Percentiles rank a stretch among this genome's conserved stretches.
phyloP scores from a whole-genome alignment of 2,329 filamentous ascomycete species.

The Trichoderma sp. region DNA sequence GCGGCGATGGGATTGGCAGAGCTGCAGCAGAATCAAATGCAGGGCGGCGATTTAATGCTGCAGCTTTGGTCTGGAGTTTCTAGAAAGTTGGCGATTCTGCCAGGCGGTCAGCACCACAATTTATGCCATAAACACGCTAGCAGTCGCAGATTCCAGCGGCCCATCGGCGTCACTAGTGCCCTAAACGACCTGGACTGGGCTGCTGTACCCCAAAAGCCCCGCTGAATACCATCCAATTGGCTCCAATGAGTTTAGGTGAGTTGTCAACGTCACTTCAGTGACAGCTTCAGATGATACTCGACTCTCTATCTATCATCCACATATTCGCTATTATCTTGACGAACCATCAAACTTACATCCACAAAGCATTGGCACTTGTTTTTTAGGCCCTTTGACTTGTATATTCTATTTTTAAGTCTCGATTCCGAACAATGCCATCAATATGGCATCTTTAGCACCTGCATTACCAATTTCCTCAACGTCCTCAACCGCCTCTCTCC shows the following conservation, averaged over 20 bases:
- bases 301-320: background rate
- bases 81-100: slow-evolving; percentile 33
- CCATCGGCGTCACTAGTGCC: slow-evolving; percentile 15
- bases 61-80: slow-evolving; percentile 9
- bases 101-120: slow-evolving; percentile 31
- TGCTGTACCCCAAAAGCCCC: background rate
- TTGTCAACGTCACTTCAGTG: slow-evolving; percentile 22
- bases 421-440: slow-evolving; percentile 25
- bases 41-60: background rate
- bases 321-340: background rate
- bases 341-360: background rate
- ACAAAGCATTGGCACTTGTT: background rate
- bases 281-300: background rate
- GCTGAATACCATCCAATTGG: background rate
- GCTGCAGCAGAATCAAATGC: background rate
- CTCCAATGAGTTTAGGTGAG: background rate
- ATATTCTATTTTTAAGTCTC: background rate
- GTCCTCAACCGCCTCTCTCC: slow-evolving; percentile 30
- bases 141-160: slow-evolving; percentile 8
- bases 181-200: background rate
- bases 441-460: slow-evolving; percentile 25
- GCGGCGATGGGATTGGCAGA: slow-evolving; percentile 8
- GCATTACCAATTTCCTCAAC: background rate
- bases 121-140: background rate
- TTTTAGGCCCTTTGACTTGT: background rate